A percentile compares a stretch with the other conserved stretches of the same genome.
phyloP scores from a whole-genome alignment of 1,284 basidiomycete genomes.

The Erythrobasidium hasegawianum region DNA sequence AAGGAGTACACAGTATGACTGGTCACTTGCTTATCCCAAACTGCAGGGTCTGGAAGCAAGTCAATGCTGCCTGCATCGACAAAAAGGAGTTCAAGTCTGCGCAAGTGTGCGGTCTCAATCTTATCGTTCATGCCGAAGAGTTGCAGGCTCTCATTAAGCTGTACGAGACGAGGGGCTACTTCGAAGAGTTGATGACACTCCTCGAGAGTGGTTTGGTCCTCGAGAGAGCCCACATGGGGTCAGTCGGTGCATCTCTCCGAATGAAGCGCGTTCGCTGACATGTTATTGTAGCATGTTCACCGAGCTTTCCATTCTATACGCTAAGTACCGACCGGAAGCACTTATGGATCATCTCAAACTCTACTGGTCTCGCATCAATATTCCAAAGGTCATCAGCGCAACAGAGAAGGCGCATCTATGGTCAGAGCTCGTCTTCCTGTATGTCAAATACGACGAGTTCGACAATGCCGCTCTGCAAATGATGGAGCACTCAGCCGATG shows the following conservation, averaged over 20 bases:
- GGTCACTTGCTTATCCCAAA: neutral
- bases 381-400: slow-evolving; percentile 77
- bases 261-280: neutral
- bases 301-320: slow-evolving; percentile 88
- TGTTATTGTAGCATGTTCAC: slow-evolving; percentile 62
- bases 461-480: slow-evolving; percentile 95
- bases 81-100: slow-evolving; percentile 95
- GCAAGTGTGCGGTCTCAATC: slow-evolving; percentile 94
- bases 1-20: slow-evolving; percentile 26
- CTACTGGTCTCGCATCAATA: slow-evolving; percentile 88
- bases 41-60: slow-evolving; percentile 98
- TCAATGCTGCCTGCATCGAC: slow-evolving; percentile 96
- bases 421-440: slow-evolving; percentile 96
- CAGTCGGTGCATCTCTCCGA: neutral
- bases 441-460: slow-evolving; percentile 85
- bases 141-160: slow-evolving; percentile 70
- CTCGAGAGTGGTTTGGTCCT: slow-evolving; percentile 92
- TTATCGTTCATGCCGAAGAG: slow-evolving; percentile 68
- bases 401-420: slow-evolving; percentile 95
- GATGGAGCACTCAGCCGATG: slow-evolving; percentile 95
- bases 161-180: slow-evolving; percentile 89
- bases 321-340: slow-evolving; percentile 95
- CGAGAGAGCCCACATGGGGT: slow-evolving; percentile 81
- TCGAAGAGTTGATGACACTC: slow-evolving; percentile 86
- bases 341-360: slow-evolving; percentile 99